phyloP scores from a whole-genome alignment of 805 yeast species.

The Cyberlindnera saturnus region DNA sequence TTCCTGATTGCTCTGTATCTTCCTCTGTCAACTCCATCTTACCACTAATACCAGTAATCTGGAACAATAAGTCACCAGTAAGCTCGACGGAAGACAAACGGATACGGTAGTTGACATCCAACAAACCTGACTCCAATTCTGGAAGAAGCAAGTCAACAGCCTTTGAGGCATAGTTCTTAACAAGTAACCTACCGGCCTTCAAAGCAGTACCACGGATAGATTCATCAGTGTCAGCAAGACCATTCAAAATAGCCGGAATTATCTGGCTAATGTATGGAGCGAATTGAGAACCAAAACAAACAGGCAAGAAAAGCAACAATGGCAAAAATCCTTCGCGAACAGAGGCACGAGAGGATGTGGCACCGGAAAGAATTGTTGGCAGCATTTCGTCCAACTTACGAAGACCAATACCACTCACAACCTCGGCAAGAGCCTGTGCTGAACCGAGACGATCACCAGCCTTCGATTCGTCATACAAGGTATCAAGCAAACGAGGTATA shows the following conservation, averaged over 20 bases:
- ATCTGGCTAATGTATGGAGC: slow-evolving; percentile 81
- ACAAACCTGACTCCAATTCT: slow-evolving; percentile 84
- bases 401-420: slow-evolving; percentile 85
- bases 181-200: slow-evolving; percentile 89
- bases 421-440: slow-evolving; percentile 95
- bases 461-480: slow-evolving; percentile 69
- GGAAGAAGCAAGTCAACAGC: slow-evolving; percentile 93
- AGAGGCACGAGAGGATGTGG: slow-evolving; percentile 58
- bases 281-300: slow-evolving; percentile 87
- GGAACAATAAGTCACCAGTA: slow-evolving; percentile 91
- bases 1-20: slow-evolving; percentile 38
- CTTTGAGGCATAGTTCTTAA: slow-evolving; percentile 82
- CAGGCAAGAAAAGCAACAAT: slow-evolving; percentile 80
- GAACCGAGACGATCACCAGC: slow-evolving; percentile 94
- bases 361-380: slow-evolving; percentile 71
- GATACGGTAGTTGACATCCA: slow-evolving; percentile 77
- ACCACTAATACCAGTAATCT: slow-evolving; percentile 85
- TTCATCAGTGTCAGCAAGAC: slow-evolving; percentile 86
- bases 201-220: slow-evolving; percentile 82
- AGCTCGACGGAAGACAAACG: slow-evolving; percentile 91
- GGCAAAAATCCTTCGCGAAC: slow-evolving; percentile 94
- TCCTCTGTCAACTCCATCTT: slow-evolving; percentile 63
- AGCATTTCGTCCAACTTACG: slow-evolving; percentile 81
- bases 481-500: slow-evolving; percentile 70
- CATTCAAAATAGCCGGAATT: slow-evolving; percentile 87